Evolutionary conservation across 2,329 filamentous ascomycete genomes (phyloP).

Genomic region (Aspergillus floridensis): DNA sequence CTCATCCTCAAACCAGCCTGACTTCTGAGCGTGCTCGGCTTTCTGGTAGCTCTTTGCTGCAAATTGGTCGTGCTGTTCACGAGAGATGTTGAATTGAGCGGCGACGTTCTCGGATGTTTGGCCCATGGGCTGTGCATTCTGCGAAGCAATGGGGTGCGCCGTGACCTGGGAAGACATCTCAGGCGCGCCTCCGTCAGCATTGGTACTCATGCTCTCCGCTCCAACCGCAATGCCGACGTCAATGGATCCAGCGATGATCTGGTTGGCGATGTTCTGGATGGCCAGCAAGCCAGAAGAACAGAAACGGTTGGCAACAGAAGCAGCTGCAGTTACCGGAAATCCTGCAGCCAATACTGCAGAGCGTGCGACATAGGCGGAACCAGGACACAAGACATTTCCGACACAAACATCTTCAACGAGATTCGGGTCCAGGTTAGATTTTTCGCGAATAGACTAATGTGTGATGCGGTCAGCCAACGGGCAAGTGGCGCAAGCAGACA

Average conservation of each 20-base stretch:
- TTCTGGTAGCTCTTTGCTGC: slow-evolving; percentile 84
- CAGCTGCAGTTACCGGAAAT: slow-evolving; percentile 74
- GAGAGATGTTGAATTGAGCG: slow-evolving; percentile 67
- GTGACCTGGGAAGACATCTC: slow-evolving; percentile 83
- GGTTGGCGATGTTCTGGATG: slow-evolving; percentile 86
- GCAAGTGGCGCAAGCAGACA: neutral
- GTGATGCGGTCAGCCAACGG: neutral
- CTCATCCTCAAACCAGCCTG: slow-evolving; percentile 81
- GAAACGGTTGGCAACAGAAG: slow-evolving; percentile 83
- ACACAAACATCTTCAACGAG: slow-evolving; percentile 89
- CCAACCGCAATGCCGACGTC: slow-evolving; percentile 87
- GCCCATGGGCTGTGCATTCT: slow-evolving; percentile 95
- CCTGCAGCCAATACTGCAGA: slow-evolving; percentile 83
- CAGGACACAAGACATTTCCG: slow-evolving; percentile 82
- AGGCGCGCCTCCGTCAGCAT: slow-evolving; percentile 76
- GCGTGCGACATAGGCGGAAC: slow-evolving; percentile 84
- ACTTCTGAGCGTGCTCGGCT: slow-evolving; percentile 74
- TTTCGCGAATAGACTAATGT: slow-evolving; percentile 65
- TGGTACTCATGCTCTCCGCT: slow-evolving; percentile 87
- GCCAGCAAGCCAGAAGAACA: slow-evolving; percentile 88
- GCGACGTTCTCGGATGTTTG: slow-evolving; percentile 91
- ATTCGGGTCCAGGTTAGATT: slow-evolving; percentile 79
- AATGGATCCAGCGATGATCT: slow-evolving; percentile 84
- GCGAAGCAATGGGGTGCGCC: slow-evolving; percentile 70
- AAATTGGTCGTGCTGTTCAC: slow-evolving; percentile 75